These are phyloP conservation scores for Cymbidium sinense DNA, from an alignment of 106 monocot species.

Conservation along the genomic window DNA sequence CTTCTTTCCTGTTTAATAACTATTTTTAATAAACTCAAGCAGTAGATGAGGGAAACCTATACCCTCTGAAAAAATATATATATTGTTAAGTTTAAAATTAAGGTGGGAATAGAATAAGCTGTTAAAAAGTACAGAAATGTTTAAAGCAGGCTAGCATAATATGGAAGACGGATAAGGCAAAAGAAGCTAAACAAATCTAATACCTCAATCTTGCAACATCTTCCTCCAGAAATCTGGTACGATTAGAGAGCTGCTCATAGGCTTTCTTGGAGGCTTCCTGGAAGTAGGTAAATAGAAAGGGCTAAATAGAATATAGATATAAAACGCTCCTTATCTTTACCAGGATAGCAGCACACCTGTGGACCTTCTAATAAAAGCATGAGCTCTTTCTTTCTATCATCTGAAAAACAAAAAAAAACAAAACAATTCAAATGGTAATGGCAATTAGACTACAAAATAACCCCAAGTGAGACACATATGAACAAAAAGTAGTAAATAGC, in stretches of 20 bases:
- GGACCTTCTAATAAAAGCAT: constrained; percentile 55
- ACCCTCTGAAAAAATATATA: neutral
- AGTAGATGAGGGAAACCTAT: neutral
- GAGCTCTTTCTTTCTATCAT: constrained; percentile 51
- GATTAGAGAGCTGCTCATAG: constrained; percentile 54
- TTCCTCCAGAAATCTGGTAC: constrained; percentile 56
- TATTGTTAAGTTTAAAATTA: neutral
- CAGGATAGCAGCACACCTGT: constrained; percentile 39
- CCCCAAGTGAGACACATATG: neutral
- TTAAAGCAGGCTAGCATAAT: neutral
- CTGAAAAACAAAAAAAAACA: too few species aligned
- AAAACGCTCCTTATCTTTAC: neutral
- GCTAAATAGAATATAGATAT: neutral
- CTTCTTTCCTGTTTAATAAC: too few species aligned
- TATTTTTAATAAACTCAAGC: neutral
- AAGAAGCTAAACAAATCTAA: neutral
- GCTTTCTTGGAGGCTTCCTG: constrained; percentile 67
- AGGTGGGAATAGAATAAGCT: neutral
- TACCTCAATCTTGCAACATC: constrained; percentile 67
- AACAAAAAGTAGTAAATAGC: neutral
- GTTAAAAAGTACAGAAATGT: neutral
- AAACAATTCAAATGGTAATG: neutral
- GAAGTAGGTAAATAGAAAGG: neutral
- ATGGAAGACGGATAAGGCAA: too few species aligned
- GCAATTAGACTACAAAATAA: neutral